Base-by-base conservation (phyloP, 768 basidiomycete genomes). In the Boletus speciosus region DNA sequence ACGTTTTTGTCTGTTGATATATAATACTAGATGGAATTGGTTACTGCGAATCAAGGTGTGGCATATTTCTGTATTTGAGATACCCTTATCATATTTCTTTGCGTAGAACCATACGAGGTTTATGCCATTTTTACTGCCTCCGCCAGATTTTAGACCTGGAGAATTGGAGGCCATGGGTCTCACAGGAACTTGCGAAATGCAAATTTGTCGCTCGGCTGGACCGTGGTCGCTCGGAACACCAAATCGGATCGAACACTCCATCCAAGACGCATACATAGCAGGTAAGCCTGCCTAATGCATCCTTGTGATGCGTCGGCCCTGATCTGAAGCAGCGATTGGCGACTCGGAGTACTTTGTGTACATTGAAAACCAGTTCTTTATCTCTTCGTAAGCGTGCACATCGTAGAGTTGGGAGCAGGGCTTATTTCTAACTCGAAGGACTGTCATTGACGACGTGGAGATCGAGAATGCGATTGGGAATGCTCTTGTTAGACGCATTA, bases 281-380 rank as follows among this genome's bases (percentile, higher is more conserved):
- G 91, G 92, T 89, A 53, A 16, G 73, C 23, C 27, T 31, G 37
- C 14, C 3, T 10, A 27, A 12, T 47, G 0, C 21, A 46, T 39
- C 29, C 36, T 10, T 31, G 8, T 6, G 6, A 10, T 7, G 6
- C 12, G 19, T 14, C 0, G 12, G 14, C 21, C 6, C 51, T 66
- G 16, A 66, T 12, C 15, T 4, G 14, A 52, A 49, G 47, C 57
- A 94, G 93, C 93, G 10, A 97, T 97, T 50, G 86, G 95, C 65
- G 75, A 90, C 64, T 95, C 93, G 25, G 93, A 98, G 61, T 93
- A 97, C 66, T 99, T 98, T 66, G 90, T 99, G 34, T 99, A 99
- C 73, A 97, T 99, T 58, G 96, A 98, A 68, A 93, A 94, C 61
- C 91, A 93, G 66, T 93, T 93, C 65, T 93, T 93, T 70, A 90